Percentiles rank a stretch among this genome's conserved stretches.
Evolutionary conservation across 345 rosid species (phyloP).

Genomic region (Jatropha curcas): DNA sequence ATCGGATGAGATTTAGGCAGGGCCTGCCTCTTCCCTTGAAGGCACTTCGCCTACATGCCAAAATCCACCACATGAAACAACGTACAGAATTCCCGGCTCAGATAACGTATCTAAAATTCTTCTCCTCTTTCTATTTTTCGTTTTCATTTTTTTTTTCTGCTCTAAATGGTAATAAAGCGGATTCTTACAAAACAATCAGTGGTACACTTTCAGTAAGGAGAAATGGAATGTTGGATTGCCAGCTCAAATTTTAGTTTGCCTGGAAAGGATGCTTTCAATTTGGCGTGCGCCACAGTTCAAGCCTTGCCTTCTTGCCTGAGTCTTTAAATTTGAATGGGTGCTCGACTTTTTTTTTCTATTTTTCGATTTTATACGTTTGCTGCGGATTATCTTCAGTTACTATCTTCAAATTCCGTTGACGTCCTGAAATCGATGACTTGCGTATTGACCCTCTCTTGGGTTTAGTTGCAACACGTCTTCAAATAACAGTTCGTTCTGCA

Average conservation of each 20-base stretch:
- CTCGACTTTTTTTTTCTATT: too few relatives aligned
- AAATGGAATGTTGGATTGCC: too few relatives aligned
- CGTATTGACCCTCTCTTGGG: background rate
- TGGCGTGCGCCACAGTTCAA: background rate
- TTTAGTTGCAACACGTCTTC: background rate
- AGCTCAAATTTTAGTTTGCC: too few relatives aligned
- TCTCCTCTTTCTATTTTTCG: background rate
- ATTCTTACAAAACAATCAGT: background rate
- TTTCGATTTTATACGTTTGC: background rate
- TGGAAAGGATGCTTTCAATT: background rate
- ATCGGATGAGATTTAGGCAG: slow-evolving; percentile 73
- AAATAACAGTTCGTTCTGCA: background rate
- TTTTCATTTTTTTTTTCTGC: background rate
- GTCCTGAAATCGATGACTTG: background rate
- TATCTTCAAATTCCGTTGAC: background rate
- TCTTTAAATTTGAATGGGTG: background rate
- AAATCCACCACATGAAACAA: slow-evolving; percentile 46
- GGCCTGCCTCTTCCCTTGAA: slow-evolving; percentile 76
- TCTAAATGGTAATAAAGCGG: background rate
- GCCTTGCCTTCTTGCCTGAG: background rate
- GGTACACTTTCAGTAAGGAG: background rate
- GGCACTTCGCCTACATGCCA: slow-evolving; percentile 68
- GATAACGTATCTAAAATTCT: slow-evolving; percentile 44
- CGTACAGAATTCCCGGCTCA: slow-evolving; percentile 70
- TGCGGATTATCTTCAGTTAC: background rate